A percentile compares a stretch with the other conserved stretches of the same genome.
Conservation (phyloP, 352 stramenopile genomes). For the Phytophthora sp. region DNA sequence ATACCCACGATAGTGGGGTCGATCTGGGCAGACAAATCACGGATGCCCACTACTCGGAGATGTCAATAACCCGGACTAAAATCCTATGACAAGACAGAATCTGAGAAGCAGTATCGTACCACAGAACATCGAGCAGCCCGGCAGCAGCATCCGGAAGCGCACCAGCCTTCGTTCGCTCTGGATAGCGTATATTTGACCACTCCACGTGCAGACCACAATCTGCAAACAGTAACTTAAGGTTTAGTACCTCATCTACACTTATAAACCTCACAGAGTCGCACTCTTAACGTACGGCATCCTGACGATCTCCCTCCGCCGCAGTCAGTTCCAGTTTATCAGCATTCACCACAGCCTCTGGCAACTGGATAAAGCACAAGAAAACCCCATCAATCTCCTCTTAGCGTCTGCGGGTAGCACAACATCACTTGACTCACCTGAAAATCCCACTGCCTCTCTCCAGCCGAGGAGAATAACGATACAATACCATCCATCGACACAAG, state of each 20-base stretch:
- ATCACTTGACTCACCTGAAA: slow-evolving; percentile 41
- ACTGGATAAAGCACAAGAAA: slow-evolving; percentile 25
- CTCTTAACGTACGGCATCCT: slow-evolving; percentile 40
- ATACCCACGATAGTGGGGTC: slow-evolving; percentile 63
- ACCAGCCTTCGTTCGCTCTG: slow-evolving; percentile 49
- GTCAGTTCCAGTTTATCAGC: slow-evolving; percentile 56
- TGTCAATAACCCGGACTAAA: not conserved
- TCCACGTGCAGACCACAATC: slow-evolving; percentile 79
- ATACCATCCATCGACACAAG: slow-evolving; percentile 47
- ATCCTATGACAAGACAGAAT: not conserved
- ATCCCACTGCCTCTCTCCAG: slow-evolving; percentile 50
- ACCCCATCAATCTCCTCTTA: not conserved
- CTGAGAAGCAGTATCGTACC: slow-evolving; percentile 38
- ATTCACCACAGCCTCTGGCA: slow-evolving; percentile 58
- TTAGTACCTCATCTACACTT: not conserved
- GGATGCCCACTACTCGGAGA: slow-evolving; percentile 39
- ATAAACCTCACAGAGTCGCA: not conserved
- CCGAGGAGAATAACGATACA: slow-evolving; percentile 46
- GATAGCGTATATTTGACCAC: slow-evolving; percentile 63
- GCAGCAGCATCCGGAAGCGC: slow-evolving; percentile 70
- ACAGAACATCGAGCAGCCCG: slow-evolving; percentile 68
- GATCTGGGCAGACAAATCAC: slow-evolving; percentile 29
- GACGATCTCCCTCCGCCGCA: slow-evolving; percentile 24
- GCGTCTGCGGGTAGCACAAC: not conserved
- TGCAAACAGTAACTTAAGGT: slow-evolving; percentile 26